Evolutionary conservation across 2,329 filamentous ascomycete species (phyloP).

Genomic region (Amphichorda felina): DNA sequence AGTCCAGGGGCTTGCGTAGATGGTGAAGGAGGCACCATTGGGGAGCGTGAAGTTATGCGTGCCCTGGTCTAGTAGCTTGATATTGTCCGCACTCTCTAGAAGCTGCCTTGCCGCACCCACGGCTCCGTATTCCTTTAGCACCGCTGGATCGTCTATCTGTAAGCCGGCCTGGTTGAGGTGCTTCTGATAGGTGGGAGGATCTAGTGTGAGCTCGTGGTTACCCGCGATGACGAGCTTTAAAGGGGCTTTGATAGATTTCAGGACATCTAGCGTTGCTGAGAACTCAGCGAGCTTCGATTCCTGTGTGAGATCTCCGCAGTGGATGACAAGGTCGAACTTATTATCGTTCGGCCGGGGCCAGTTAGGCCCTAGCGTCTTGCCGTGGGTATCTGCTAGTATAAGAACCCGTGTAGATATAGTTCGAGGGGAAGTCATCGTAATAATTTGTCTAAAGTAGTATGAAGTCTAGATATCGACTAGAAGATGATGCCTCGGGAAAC

Average conservation of each 20-base stretch:
- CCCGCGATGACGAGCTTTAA: constrained; percentile 38
- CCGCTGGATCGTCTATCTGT: constrained; percentile 1
- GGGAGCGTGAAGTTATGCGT: constrained; percentile 22
- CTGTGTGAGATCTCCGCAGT: constrained; percentile 37
- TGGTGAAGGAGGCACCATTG: constrained; percentile 25
- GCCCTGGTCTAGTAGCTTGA: constrained; percentile 28
- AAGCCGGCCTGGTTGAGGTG: constrained; percentile 10
- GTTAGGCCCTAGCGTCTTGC: not conserved
- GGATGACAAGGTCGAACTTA: constrained; percentile 28
- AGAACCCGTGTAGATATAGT: not conserved
- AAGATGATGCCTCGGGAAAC: too few relatives aligned
- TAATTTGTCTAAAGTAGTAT: too few relatives aligned
- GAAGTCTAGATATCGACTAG: too few relatives aligned
- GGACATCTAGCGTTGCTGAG: constrained; percentile 19
- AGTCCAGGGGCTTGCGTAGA: constrained; percentile 34
- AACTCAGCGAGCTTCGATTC: constrained; percentile 29
- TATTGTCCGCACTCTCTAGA: constrained; percentile 13
- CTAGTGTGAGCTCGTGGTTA: constrained; percentile 37
- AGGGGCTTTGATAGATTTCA: constrained; percentile 25
- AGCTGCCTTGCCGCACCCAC: constrained; percentile 20
- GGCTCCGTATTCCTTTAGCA: constrained; percentile 19
- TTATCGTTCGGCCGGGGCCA: not conserved
- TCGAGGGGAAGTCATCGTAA: too few relatives aligned
- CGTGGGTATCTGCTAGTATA: not conserved
- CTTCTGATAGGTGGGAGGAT: constrained; percentile 15